Evolutionary conservation across 169 alveolate species (phyloP).

Genomic region (Plasmodium gonderi): DNA sequence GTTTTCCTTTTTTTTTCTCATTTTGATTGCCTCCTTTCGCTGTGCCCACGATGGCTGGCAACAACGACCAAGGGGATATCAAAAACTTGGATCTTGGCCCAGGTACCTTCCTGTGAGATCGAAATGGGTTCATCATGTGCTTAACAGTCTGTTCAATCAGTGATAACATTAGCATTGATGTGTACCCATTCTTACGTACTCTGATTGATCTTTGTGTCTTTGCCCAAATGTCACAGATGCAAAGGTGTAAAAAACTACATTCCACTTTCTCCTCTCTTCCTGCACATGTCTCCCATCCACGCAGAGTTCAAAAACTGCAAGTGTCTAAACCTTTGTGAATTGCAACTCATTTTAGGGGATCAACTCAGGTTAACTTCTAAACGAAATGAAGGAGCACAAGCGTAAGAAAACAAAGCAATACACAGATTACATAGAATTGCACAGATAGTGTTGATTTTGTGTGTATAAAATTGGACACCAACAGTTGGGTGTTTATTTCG

Average conservation of each 20-base stretch:
- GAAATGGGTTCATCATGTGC: not conserved
- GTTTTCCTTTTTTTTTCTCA: not conserved
- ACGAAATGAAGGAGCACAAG: constrained; percentile 83
- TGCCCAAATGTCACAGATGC: too few relatives aligned
- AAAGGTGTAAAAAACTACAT: too few relatives aligned
- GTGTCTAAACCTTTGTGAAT: constrained; percentile 84
- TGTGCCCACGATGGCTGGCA: constrained; percentile 34
- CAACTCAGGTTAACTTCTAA: constrained; percentile 83
- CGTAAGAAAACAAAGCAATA: constrained; percentile 64
- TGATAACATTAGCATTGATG: too few relatives aligned
- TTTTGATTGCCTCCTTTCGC: too few relatives aligned
- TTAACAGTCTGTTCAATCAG: not conserved
- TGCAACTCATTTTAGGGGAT: constrained; percentile 85
- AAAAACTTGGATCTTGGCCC: constrained; percentile 63
- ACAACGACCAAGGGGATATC: constrained; percentile 30
- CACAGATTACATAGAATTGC: not conserved
- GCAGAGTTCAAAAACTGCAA: constrained; percentile 81
- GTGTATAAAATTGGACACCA: too few relatives aligned
- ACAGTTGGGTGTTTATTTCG: too few relatives aligned
- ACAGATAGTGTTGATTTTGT: too few relatives aligned
- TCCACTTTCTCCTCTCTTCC: not conserved
- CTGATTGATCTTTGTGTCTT: too few relatives aligned
- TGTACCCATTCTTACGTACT: too few relatives aligned
- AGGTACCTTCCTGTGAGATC: constrained; percentile 19
- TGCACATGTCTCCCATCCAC: not conserved